These are phyloP conservation scores for Penicillium angulare DNA, from an alignment of 495 filamentous ascomycete species.

Conservation along the genomic window DNA sequence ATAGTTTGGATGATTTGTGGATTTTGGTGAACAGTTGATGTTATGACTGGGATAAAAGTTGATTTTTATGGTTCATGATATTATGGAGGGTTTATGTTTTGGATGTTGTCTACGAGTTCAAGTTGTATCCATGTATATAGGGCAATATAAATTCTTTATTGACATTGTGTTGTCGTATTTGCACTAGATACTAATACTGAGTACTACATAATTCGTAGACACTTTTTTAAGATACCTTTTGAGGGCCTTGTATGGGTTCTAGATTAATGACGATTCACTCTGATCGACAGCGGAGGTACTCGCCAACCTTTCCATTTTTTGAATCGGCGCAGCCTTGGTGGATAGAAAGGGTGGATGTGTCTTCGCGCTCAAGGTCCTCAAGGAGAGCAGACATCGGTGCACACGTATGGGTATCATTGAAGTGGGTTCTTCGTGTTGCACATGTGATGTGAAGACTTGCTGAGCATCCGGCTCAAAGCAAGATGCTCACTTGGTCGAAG, in stretches of 20 bases:
- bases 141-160: neutral
- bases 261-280: too few relatives aligned
- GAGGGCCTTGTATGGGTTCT: too few relatives aligned
- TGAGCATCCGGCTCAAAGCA: neutral
- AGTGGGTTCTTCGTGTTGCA: neutral
- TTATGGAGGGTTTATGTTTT: neutral
- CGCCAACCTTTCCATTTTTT: too few relatives aligned
- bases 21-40: neutral
- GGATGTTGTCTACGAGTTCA: neutral
- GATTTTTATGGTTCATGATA: neutral
- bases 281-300: too few relatives aligned
- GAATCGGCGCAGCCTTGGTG: neutral
- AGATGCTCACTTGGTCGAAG: neutral
- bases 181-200: neutral
- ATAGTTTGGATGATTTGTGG: neutral
- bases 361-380: neutral
- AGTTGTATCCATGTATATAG: too few relatives aligned
- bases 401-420: neutral
- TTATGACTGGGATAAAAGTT: neutral
- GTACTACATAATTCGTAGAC: too few relatives aligned
- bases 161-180: neutral
- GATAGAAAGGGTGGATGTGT: neutral
- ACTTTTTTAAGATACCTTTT: too few relatives aligned
- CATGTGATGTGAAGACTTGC: neutral
- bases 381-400: too few relatives aligned